Base-by-base conservation (phyloP, 192 early-diverging fungal genomes). In the Linnemannia zychae region DNA sequence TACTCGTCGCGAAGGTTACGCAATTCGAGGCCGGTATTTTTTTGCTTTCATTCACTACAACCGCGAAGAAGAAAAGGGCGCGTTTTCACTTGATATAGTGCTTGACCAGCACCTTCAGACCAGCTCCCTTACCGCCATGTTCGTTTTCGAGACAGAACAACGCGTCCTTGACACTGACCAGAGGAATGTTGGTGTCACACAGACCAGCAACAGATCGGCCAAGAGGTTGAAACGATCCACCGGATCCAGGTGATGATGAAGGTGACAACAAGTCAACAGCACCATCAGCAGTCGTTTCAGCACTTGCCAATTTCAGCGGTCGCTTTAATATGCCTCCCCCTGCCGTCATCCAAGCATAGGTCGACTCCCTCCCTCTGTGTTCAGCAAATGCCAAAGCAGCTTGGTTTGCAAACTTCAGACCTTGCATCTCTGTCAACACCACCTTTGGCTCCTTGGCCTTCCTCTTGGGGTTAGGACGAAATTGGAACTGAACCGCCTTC, bases 71-170 rank as follows among this genome's bases (percentile, higher is more conserved):
- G 40, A 24, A 28, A 60, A 11, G 12, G 12, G 57, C 28, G 1
- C 11, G 49, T 17, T 3, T 13, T 24, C 31, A 63, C 57, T 63
- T 63, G 57, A 63, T 12, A 22, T 63, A 63, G 57, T 31, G 15
- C 28, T 31, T 63, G 28, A 63, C 31, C 28, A 63, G 28, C 57
- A 63, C 57, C 28, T 33, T 63, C 57, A 31, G 28, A 31, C 57
- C 53, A 11, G 53, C 28, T 0, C 53, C 57, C 13, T 63, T 12
- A 22, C 57, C 57, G 15, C 28, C 57, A 31, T 28, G 31, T 2
- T 63, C 57, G 11, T 63, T n/a, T 24, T 63, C 57, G 31, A 63
- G 57, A 31, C 57, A 63, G 28, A 63, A 63, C 57, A 63, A 63
- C 13, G 57, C 57, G 57, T 63, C 57, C 57, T 63, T 24, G 57